Base-by-base conservation (phyloP, 2,329 filamentous ascomycete species). In the Zymoseptoria pseudotritici region DNA sequence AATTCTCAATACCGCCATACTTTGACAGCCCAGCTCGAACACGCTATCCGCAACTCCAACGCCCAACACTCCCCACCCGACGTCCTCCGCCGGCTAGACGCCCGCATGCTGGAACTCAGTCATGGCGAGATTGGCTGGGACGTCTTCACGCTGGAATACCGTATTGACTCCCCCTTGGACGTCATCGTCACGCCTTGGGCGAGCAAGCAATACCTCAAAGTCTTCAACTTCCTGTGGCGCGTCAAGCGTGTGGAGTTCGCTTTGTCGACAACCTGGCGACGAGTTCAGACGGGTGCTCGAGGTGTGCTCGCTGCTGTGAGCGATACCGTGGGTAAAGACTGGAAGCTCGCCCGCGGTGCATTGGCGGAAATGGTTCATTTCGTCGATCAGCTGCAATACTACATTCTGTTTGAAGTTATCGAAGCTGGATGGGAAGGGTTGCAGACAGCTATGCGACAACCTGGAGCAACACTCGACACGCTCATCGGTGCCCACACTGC, bases 341-440 rank as follows among this genome's bases (percentile, higher is more conserved):
- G 94, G 94, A 97, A 96, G 73, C 86, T 83, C 13, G 95, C 92
- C 4, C 83, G 93, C 59, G 94, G 92, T 60, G 86, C 87, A 19
- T 86, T 97, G 46, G 92, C 93, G 11, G 95, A 99, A 75, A 99
- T 99, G 94, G 90, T 97, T 17, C 95, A 99, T 74, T 97, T 99
- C 71, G 87, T 97, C 70, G 91, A 91, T 64, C 94, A 99, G 75
- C 82, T 99, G 13, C 94, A 99, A 75, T 97, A 97, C 78, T 99
- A 99, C 74, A 97, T 99, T 67, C 82, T 99, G 9, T 99, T 97
- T 71, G 94, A 99, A 75, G 94, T 99, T 67, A 97, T 99, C 67
- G 94, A 99, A 74, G 88, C 90, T 42, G 94, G 90, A 54, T 99
- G 94, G 95, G 89, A 90, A 63, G 88, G 93, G 71, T 82, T 99